Evolutionary conservation across 306 rosid species (phyloP).

Genomic region (Trichosanthes cucumerina): DNA sequence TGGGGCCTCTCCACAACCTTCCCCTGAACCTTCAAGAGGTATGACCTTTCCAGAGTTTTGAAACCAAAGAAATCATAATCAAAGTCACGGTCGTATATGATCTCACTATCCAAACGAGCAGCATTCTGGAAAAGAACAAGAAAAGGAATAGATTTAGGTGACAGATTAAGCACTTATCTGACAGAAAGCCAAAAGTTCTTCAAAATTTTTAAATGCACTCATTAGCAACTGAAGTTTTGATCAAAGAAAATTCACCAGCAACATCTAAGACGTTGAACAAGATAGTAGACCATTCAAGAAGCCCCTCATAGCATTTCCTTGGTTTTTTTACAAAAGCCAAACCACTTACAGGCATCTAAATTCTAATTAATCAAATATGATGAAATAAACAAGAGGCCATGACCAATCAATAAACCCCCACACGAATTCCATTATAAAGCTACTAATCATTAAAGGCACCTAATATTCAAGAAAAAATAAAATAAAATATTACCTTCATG

Average conservation of each 20-base stretch:
- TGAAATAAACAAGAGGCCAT: neutral
- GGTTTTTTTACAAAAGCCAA: too few species aligned
- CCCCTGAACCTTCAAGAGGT: constrained; percentile 74
- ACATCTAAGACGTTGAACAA: too few species aligned
- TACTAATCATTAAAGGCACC: neutral
- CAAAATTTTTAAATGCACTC: neutral
- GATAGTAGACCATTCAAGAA: too few species aligned
- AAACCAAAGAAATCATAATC: constrained; percentile 95
- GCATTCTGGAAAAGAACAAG: constrained; percentile 54
- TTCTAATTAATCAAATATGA: neutral
- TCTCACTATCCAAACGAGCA: constrained; percentile 84
- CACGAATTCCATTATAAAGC: neutral
- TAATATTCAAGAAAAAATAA: neutral
- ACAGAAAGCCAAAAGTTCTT: neutral
- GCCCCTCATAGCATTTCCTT: too few species aligned
- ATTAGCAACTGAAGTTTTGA: neutral
- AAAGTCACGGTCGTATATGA: constrained; percentile 93
- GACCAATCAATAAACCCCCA: neutral
- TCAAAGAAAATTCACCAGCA: neutral
- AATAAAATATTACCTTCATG: constrained; percentile 42
- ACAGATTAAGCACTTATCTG: neutral
- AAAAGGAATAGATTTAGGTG: neutral
- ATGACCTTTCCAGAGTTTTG: constrained; percentile 95
- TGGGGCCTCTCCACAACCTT: constrained; percentile 91
- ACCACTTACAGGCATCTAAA: too few species aligned